phyloP scores from a whole-genome alignment of 331 rosid genomes.

The Saraca asoca region DNA sequence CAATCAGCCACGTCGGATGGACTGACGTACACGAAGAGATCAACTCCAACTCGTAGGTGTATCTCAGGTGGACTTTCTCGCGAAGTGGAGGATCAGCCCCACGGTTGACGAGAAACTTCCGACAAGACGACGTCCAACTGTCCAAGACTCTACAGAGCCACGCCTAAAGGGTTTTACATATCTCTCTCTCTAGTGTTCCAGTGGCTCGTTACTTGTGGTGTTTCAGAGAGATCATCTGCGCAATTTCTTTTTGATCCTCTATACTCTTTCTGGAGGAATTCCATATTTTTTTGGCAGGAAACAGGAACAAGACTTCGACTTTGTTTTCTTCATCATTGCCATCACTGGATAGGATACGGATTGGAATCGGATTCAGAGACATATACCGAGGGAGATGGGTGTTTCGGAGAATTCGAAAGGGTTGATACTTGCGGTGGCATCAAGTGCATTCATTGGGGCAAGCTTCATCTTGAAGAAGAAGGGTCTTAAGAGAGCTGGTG shows the following conservation, averaged over 20 bases:
- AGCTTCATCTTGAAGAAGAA: slow-evolving; percentile 96
- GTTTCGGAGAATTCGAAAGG: slow-evolving; percentile 73
- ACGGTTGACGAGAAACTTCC: slow-evolving; percentile 37
- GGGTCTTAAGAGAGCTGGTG: slow-evolving; percentile 84
- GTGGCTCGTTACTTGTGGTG: neutral
- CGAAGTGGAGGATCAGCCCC: slow-evolving; percentile 26
- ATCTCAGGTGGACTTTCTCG: neutral
- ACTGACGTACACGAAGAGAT: neutral
- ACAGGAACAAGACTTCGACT: slow-evolving; percentile 5
- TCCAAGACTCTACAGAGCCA: neutral
- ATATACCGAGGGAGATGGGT: slow-evolving; percentile 49
- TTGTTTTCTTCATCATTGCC: neutral
- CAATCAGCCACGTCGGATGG: too few relatives aligned
- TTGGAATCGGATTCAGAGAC: neutral
- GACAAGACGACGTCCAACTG: slow-evolving; percentile 35
- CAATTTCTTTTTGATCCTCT: neutral
- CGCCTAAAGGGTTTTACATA: slow-evolving; percentile 8
- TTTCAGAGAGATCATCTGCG: neutral
- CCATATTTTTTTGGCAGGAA: slow-evolving; percentile 42
- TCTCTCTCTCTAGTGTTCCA: slow-evolving; percentile 5
- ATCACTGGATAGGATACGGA: neutral
- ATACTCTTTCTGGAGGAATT: neutral
- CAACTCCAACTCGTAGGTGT: neutral
- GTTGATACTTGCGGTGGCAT: slow-evolving; percentile 68
- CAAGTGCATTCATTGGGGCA: slow-evolving; percentile 83